Percentiles rank a stretch among this genome's conserved stretches.
These are phyloP conservation scores for Linum tenue DNA, from an alignment of 345 rosid genomes.

Conservation along the genomic window DNA sequence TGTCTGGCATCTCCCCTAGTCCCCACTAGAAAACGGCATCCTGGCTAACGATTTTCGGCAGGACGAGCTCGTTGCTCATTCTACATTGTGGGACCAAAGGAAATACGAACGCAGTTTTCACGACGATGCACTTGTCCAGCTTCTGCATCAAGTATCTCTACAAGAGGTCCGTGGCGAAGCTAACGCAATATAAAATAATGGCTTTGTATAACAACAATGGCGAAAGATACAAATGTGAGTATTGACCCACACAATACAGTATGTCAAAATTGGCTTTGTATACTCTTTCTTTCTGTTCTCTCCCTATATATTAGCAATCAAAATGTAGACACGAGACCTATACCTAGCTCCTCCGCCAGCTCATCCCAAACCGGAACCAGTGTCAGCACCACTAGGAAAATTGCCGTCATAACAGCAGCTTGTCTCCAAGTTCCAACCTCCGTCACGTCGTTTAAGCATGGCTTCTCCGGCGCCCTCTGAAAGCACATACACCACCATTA, in stretches of 20 bases:
- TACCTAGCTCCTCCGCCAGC: slow-evolving; percentile 91
- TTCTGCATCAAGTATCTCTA: too few relatives aligned
- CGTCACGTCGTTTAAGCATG: slow-evolving; percentile 85
- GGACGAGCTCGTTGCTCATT: too few relatives aligned
- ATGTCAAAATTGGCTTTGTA: not conserved
- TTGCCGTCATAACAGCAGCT: slow-evolving; percentile 40
- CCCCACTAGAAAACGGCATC: too few relatives aligned
- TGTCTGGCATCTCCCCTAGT: too few relatives aligned
- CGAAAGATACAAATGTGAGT: not conserved
- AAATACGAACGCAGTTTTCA: too few relatives aligned
- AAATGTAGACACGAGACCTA: slow-evolving; percentile 78
- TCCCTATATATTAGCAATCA: slow-evolving; percentile 10
- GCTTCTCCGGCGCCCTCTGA: slow-evolving; percentile 83
- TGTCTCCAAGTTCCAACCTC: slow-evolving; percentile 96
- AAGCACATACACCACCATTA: not conserved
- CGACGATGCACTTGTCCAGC: too few relatives aligned
- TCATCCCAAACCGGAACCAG: slow-evolving; percentile 88
- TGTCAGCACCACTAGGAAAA: slow-evolving; percentile 53
- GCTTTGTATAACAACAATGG: too few relatives aligned
- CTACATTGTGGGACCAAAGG: too few relatives aligned
- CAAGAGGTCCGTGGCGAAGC: too few relatives aligned
- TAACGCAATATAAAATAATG: too few relatives aligned
- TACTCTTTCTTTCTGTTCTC: not conserved
- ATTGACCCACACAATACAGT: not conserved
- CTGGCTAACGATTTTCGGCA: too few relatives aligned